These are phyloP conservation scores for Rhodamnia rubescens DNA, from an alignment of 345 rosid genomes.

Conservation along the genomic window DNA sequence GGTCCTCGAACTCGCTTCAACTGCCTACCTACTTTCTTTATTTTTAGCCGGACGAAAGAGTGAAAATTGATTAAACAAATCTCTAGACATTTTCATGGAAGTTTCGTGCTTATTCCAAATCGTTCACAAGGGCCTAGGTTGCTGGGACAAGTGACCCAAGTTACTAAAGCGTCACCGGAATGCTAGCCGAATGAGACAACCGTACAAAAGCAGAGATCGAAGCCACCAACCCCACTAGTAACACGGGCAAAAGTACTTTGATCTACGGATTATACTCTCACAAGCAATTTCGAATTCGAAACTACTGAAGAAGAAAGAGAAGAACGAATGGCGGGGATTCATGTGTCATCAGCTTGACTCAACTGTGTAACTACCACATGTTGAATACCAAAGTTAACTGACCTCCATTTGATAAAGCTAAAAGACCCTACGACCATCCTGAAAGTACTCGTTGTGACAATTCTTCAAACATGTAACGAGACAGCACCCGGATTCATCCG, in stretches of 20 bases:
- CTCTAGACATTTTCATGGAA: not conserved
- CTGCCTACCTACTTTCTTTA: not conserved
- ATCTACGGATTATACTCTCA: not conserved
- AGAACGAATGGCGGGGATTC: not conserved
- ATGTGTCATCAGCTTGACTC: not conserved
- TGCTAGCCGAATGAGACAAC: not conserved
- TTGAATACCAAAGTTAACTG: not conserved
- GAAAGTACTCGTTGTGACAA: not conserved
- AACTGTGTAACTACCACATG: not conserved
- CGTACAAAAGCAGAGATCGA: no score
- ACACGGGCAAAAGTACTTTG: not conserved
- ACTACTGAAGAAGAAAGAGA: not conserved
- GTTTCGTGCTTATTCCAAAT: not conserved
- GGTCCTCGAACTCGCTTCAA: not conserved
- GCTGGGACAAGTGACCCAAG: not conserved
- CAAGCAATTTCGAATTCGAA: not conserved
- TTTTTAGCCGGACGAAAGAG: not conserved
- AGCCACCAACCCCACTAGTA: no score
- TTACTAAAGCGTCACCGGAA: not conserved
- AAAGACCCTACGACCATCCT: not conserved
- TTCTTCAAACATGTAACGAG: not conserved
- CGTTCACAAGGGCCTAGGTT: not conserved
- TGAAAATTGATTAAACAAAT: not conserved
- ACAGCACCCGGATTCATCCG: not conserved
- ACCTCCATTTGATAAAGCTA: not conserved